Percentiles rank a stretch among this genome's conserved stretches.
Conservation (phyloP, 2,329 filamentous ascomycete species). For the Scytalidium sp. region DNA sequence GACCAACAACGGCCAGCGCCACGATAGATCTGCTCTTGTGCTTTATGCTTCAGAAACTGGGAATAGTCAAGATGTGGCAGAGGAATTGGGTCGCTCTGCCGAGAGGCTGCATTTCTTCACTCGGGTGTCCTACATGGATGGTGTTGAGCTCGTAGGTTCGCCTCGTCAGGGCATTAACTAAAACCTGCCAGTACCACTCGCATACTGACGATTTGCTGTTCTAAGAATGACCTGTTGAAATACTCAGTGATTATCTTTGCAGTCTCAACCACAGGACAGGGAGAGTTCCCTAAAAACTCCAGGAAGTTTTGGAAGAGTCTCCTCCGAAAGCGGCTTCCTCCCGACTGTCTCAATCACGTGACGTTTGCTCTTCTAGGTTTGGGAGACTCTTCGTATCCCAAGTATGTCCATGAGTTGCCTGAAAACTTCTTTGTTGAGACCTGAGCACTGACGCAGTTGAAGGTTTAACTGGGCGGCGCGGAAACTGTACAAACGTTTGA, state of each 20-base stretch:
- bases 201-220: constrained; percentile 5
- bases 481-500: constrained; percentile 79
- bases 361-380: constrained; percentile 85
- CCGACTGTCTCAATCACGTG: constrained; percentile 64
- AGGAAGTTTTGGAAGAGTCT: constrained; percentile 81
- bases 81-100: constrained; percentile 72
- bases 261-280: constrained; percentile 90
- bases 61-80: constrained; percentile 86
- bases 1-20: constrained; percentile 16
- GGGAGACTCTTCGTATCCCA: constrained; percentile 91
- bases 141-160: constrained; percentile 66
- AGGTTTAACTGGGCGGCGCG: constrained; percentile 92
- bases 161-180: constrained; percentile 7
- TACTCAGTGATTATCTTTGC: constrained; percentile 70
- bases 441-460: constrained; percentile 10
- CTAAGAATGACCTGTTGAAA: constrained; percentile 47
- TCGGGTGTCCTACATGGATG: constrained; percentile 73
- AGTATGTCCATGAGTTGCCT: constrained; percentile 48
- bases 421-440: constrained; percentile 5
- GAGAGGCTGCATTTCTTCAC: constrained; percentile 78
- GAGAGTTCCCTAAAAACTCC: constrained; percentile 85
- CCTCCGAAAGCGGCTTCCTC: constrained; percentile 72
- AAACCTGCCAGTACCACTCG: constrained; percentile 2
- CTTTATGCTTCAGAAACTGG: constrained; percentile 95
- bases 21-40: constrained; percentile 58